Evolutionary conservation across 2,329 filamentous ascomycete species (phyloP), one percentile per base, ranked within the genome.

Genomic region (Sclerotinia subarctica): DNA sequence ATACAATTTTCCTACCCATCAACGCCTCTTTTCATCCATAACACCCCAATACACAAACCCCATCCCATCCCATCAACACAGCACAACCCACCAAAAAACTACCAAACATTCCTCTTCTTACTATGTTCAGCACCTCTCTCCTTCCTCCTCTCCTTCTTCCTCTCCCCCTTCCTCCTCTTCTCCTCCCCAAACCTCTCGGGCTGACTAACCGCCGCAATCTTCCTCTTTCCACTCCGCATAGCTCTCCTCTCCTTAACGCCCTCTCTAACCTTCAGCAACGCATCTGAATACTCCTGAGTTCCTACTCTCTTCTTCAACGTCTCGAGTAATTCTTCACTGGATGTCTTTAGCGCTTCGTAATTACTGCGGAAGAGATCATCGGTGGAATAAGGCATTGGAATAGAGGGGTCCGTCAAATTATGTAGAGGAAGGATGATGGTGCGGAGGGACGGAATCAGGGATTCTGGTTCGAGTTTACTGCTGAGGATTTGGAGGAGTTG

Each of bases 251-350:
- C 84, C 75, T 86, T 86, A n/a, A 95, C 88, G 21, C 84, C 85
- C 64, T 90, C 88, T 69, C 92, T 87, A 8, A 96, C 92, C 52
- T 85, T 85, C 51, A 91, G 79, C 76, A 98, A 83, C 57, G 89
- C 84, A 66, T 84, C 83, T n/a, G 94, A 88, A 80, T 94, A 99
- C 70, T 87, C 87, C 0, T 88, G 86, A 2, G 90, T 92, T 52
- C 94, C 95, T 64, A 97, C 83, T 76, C 91, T 93, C 81, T 89
- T 90, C 81, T 97, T 93, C 69, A 99, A 78, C n/a, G 85, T 81
- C 71, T 93, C 90, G 82, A 98, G 88, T 15, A 94, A 82, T 74
- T 94, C 90, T 72, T 90, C 86, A 5, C 91, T 90, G 68, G 89
- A 88, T 52, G 86, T 84, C 73, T 90, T 88, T 46, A 99, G 82